Percentiles rank a stretch among this genome's conserved stretches.
phyloP scores from a whole-genome alignment of 2,329 filamentous ascomycete genomes.

The Alternaria brassicicola region DNA sequence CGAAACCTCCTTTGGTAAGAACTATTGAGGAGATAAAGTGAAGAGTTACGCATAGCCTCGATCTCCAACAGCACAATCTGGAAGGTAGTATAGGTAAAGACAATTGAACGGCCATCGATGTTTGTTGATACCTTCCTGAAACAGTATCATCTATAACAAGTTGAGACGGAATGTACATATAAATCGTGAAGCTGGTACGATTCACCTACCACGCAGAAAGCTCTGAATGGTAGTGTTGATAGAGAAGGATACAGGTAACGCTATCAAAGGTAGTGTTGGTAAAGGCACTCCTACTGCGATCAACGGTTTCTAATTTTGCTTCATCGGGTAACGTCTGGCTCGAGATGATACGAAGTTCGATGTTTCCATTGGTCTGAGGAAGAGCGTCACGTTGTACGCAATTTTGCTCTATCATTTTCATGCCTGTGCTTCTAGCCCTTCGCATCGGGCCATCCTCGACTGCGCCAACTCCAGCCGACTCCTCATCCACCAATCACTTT shows the following conservation, averaged over 20 bases:
- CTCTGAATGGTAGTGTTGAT: background rate
- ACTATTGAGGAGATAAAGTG: rapidly evolving
- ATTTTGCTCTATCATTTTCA: background rate
- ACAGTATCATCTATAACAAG: background rate
- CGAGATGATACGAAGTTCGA: background rate
- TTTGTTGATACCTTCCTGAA: background rate
- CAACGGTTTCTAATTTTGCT: background rate
- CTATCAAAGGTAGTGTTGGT: background rate
- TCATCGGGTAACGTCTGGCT: background rate
- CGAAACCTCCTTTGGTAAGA: background rate
- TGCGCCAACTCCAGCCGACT: constrained; percentile 3
- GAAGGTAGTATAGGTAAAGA: background rate
- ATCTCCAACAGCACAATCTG: background rate
- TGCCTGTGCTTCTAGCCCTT: constrained; percentile 11
- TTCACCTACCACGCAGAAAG: background rate
- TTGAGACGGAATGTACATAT: background rate
- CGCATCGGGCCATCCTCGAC: constrained; percentile 11
- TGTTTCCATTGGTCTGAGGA: background rate
- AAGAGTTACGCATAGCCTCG: background rate
- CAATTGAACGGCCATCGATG: background rate
- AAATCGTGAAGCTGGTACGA: background rate
- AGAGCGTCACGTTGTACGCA: background rate
- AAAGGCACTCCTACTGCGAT: background rate
- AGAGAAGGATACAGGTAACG: background rate
- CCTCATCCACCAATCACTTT: constrained; percentile 27